phyloP scores from a whole-genome alignment of 2,329 filamentous ascomycete genomes.

The Hortaea werneckii region DNA sequence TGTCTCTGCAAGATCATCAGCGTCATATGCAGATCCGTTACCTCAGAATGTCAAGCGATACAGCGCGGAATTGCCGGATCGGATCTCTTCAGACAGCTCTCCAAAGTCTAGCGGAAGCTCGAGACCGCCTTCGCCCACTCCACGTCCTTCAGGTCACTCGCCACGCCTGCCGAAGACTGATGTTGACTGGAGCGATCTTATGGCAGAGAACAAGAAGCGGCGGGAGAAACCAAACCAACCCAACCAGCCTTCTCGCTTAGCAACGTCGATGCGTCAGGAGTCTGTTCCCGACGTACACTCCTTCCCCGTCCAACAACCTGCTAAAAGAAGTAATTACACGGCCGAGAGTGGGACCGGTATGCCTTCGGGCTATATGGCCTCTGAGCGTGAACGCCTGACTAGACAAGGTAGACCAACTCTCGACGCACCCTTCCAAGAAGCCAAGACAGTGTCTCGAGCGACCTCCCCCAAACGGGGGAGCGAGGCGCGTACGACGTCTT shows the following conservation, averaged over 20 bases:
- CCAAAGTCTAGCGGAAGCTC: constrained; percentile 16
- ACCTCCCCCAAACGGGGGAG: constrained; percentile 11
- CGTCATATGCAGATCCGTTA: constrained; percentile 2
- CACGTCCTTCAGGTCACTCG: constrained; percentile 13
- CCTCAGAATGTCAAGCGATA: constrained; percentile 10
- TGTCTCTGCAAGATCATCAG: constrained; percentile 1
- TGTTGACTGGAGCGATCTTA: constrained; percentile 20
- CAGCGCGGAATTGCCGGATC: constrained; percentile 12
- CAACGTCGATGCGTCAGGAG: constrained; percentile 12
- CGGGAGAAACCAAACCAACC: constrained; percentile 9
- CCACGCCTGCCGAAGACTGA: constrained; percentile 21
- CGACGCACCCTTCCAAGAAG: constrained; percentile 8
- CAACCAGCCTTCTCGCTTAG: constrained; percentile 15
- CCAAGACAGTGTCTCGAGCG: constrained; percentile 8
- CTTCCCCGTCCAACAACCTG: constrained; percentile 1
- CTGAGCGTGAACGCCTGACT: constrained; percentile 29
- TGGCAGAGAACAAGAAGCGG: constrained; percentile 18
- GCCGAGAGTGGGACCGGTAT: constrained; percentile 29
- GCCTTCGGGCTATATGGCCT: constrained; percentile 30
- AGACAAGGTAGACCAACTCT: constrained; percentile 5
- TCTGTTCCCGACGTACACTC: constrained; percentile 7
- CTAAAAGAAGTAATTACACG: constrained; percentile 19
- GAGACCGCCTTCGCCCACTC: constrained; percentile 17
- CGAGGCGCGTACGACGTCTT: constrained; percentile 3
- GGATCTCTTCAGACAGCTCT: constrained; percentile 7